Evolutionary conservation across 192 early-diverging fungal species (phyloP), one percentile per base, ranked within the genome.

Genomic region (Mortierella hygrophila): DNA sequence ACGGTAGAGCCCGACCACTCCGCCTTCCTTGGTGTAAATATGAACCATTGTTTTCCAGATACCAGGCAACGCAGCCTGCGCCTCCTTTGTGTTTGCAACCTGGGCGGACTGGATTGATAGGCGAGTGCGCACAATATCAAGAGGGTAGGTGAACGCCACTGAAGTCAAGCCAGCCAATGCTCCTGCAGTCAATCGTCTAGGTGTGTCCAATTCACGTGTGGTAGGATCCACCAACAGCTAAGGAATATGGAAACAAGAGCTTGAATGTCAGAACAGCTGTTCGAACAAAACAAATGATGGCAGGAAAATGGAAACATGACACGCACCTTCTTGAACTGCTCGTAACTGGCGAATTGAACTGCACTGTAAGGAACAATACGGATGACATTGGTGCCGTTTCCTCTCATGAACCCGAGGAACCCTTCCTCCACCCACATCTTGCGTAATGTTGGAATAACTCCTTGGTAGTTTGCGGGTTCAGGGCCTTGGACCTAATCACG

Each of bases 311-410:
- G 40, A 18, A 4, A 69, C 38, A 44, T 16, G 16, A 32, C 2
- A 54, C 0, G 23, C 81, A 90, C 89, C 46, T 80, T 80, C 81
- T 96, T 96, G 75, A 95, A 93, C 79, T 96, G 93, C 74, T 96
- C 95, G 72, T 96, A 96, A 23, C 94, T 91, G 21, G 95, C 95
- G 89, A 96, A 95, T 87, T 96, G 95, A 11, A 94, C 93, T 1
- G 95, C 95, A 82, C 94, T 94, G 81, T 96, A 96, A 23, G 95
- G 95, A 3, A 96, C 91, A 74, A 96, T 96, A 40, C 95, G 92
- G 76, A 95, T 92, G 16, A 96, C 94, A 70, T 96, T 96, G 70
- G 94, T 96, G n/a, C 95, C 95, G 82, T 96, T 96, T 3, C 95
- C 95, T 26, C 94, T 90, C 92, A 96, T 92, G 76, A 94, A 92